Percentiles rank a stretch among this genome's conserved stretches.
These are phyloP conservation scores for Pestalotiopsis sp. DNA, from an alignment of 2,329 filamentous ascomycete species.

Conservation along the genomic window DNA sequence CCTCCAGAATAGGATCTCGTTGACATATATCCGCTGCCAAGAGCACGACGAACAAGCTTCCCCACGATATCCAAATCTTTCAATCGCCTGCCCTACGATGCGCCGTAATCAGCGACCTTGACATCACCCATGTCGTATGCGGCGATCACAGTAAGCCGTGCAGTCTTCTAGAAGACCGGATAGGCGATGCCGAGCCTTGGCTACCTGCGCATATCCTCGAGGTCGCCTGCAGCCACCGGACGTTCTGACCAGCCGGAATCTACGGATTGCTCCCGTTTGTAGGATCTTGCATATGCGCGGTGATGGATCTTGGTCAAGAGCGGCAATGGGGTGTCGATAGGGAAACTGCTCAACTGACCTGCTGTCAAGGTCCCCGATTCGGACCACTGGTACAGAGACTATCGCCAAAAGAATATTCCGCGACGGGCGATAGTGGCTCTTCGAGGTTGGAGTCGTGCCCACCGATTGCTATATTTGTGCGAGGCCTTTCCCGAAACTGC, in stretches of 20 bases:
- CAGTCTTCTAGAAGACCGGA: neutral
- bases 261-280: neutral
- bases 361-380: neutral
- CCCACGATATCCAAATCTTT: too few species aligned
- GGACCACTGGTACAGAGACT: accelerated
- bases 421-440: neutral
- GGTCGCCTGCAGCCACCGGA: neutral
- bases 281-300: neutral
- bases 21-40: too few species aligned
- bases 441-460: neutral
- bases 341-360: neutral
- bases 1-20: too few species aligned
- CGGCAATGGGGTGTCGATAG: neutral
- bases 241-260: neutral
- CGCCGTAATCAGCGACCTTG: too few species aligned
- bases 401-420: neutral
- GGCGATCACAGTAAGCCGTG: neutral
- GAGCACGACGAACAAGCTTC: too few species aligned
- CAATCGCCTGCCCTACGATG: too few species aligned
- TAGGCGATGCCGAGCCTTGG: neutral
- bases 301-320: neutral
- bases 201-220: neutral
- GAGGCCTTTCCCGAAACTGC: neutral
- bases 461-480: neutral
- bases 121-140: neutral